Percentiles rank a stretch among this genome's conserved stretches.
These are phyloP conservation scores for Leptographium procerum DNA, from an alignment of 2,329 filamentous ascomycete species.

Conservation along the genomic window DNA sequence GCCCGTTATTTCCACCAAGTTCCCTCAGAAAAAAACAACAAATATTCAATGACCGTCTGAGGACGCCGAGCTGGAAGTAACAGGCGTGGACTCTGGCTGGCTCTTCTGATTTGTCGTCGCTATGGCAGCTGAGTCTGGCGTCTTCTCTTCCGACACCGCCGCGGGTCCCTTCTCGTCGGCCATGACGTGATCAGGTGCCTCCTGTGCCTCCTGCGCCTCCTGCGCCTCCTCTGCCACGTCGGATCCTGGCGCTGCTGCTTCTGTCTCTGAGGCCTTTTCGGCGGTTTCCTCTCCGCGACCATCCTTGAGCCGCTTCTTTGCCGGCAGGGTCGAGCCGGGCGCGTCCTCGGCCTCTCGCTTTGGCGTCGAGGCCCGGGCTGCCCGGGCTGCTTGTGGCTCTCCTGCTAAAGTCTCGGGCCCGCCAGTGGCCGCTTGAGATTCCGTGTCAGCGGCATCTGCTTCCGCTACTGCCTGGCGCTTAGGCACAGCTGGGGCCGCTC, in stretches of 20 bases:
- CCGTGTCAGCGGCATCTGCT: constrained; percentile 9
- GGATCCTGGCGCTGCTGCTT: too few relatives aligned
- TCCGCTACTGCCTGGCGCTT: constrained; percentile 15
- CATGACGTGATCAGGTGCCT: background rate
- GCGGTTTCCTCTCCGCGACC: background rate
- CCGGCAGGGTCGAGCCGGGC: constrained; percentile 20
- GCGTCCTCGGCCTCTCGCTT: constrained; percentile 44
- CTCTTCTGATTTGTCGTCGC: background rate
- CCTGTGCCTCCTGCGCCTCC: background rate
- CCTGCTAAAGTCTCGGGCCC: background rate
- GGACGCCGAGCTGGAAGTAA: background rate
- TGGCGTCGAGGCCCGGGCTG: constrained; percentile 18
- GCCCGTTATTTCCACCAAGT: too few relatives aligned
- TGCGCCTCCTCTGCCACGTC: too few relatives aligned
- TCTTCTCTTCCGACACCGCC: background rate
- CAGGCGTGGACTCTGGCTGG: background rate
- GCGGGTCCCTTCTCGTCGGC: background rate
- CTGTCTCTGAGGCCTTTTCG: background rate
- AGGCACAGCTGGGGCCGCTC: background rate
- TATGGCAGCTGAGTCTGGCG: background rate
- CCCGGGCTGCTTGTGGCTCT: background rate
- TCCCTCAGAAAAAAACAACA: too few relatives aligned
- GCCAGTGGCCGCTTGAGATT: background rate
- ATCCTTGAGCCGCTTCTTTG: constrained; percentile 39
- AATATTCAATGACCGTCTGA: too few relatives aligned